Conservation (phyloP, 352 stramenopile species). For the Globisporangium apiculatum region DNA sequence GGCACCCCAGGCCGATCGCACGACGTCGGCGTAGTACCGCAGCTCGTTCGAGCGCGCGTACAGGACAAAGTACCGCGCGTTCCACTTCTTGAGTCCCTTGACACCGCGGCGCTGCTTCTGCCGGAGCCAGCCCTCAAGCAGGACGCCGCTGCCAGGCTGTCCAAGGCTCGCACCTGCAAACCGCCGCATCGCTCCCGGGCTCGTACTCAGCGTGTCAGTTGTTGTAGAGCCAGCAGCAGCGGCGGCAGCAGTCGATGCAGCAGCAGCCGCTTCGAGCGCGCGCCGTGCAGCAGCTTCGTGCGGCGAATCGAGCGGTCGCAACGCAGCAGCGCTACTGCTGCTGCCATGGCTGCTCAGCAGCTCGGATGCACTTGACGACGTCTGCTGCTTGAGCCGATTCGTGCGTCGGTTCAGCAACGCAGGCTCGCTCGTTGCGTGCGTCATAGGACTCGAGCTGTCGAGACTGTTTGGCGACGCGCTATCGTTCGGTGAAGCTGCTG, state of each 20-base stretch:
- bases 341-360: slow-evolving; percentile 10
- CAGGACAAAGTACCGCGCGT: slow-evolving; percentile 75
- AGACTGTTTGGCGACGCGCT: neutral
- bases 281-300: slow-evolving; percentile 6
- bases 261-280: slow-evolving; percentile 13
- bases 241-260: slow-evolving; percentile 1
- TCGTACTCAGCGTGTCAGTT: neutral
- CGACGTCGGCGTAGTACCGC: slow-evolving; percentile 74
- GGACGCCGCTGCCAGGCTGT: slow-evolving; percentile 50
- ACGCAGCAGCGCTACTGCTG: no score
- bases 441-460: no score
- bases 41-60: slow-evolving; percentile 71
- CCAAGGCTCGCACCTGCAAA: slow-evolving; percentile 40
- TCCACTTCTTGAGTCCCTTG: slow-evolving; percentile 83
- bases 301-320: slow-evolving; percentile 14
- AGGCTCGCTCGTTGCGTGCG: neutral
- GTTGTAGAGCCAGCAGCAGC: no score
- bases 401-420: slow-evolving; percentile 40
- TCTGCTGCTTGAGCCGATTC: slow-evolving; percentile 34
- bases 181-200: slow-evolving; percentile 28
- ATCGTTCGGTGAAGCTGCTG: neutral
- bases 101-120: slow-evolving; percentile 76
- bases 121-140: slow-evolving; percentile 73
- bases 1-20: slow-evolving; percentile 66
- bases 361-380: slow-evolving; percentile 29